phyloP scores from a whole-genome alignment of 352 stramenopile genomes.

The Saprolegnia diclina region DNA sequence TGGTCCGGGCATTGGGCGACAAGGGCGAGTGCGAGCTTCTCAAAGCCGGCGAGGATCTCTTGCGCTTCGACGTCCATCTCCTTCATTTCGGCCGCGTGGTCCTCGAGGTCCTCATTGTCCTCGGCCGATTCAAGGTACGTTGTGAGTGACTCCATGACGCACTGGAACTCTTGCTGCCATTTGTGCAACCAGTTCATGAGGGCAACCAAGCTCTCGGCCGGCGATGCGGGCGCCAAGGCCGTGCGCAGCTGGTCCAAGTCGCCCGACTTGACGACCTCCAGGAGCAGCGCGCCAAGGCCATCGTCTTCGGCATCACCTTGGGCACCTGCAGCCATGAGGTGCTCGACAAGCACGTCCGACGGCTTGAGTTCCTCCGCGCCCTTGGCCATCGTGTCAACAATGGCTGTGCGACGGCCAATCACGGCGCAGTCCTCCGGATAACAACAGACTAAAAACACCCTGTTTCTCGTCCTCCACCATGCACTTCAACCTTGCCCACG shows the following conservation, averaged over 20 bases:
- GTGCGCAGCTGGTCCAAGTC: constrained; percentile 3
- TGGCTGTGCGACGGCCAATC: not conserved
- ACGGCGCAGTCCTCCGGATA: not conserved
- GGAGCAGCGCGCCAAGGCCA: not conserved
- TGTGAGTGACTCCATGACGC: constrained; percentile 15
- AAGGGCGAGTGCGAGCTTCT: constrained; percentile 43
- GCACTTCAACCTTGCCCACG: not conserved
- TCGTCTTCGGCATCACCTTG: not conserved
- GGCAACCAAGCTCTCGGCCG: not conserved
- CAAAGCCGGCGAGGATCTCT: constrained; percentile 61
- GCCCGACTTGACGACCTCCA: constrained; percentile 10
- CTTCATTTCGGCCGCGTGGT: constrained; percentile 32
- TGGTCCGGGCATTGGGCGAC: constrained; percentile 33
- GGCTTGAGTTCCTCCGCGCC: not conserved
- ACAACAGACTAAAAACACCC: not conserved
- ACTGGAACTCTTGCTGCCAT: constrained; percentile 77
- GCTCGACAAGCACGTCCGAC: not conserved
- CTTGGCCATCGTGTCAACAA: not conserved
- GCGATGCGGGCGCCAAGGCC: not conserved
- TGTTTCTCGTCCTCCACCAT: not conserved
- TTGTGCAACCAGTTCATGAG: constrained; percentile 84
- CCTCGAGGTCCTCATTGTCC: constrained; percentile 42
- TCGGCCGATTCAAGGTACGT: constrained; percentile 44
- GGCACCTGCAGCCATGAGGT: not conserved
- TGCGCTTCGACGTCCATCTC: constrained; percentile 70